Evolutionary conservation across 805 yeast genomes (phyloP), one percentile per base, ranked within the genome.

Genomic region (Lipomyces starkeyi): DNA sequence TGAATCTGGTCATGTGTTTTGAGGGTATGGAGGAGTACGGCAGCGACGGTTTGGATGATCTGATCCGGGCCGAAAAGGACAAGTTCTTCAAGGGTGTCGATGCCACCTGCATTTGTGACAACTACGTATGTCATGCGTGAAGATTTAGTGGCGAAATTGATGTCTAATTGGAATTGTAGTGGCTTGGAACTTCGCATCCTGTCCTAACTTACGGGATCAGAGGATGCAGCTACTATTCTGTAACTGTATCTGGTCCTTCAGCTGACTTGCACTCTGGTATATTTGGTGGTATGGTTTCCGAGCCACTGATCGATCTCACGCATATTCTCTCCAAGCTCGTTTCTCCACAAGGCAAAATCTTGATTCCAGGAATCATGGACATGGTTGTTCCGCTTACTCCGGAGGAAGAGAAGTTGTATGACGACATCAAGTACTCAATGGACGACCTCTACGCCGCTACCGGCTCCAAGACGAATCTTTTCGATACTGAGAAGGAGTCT

Each of bases 11-110:
- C 61, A 89, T 91, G 78, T 92, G 97, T 80, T 95, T 95, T 76
- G 99, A 95, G 82, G 98, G 99, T 14, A 95, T 95, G 99, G 99
- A 95, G 82, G 99, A 95, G 82, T 88, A 93, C 71, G 99, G 99
- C 29, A 92, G 97, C 43, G 80, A 91, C 61, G 98, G 98, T 47
- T 85, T 95, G 72, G 99, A 94, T 74, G 87, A 83, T 47, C 85
- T 95, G 75, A 90, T 95, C 76, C 88, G 88, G 61, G 80, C 82
- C 55, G 98, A 95, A 82, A 93, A 97, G 64, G 79, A 84, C 63
- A 79, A 80, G 53, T 95, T 92, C 80, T 95, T 95, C 84, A 88
- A 90, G 78, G 88, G 87, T 55, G 97, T 93, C 61, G 97, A 94
- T 78, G 93, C 97, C 49, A 97, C 93, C 62, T 93, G 98, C 78